phyloP scores from a whole-genome alignment of 2,329 filamentous ascomycete species.

The Torrubiella hemipterigena region DNA sequence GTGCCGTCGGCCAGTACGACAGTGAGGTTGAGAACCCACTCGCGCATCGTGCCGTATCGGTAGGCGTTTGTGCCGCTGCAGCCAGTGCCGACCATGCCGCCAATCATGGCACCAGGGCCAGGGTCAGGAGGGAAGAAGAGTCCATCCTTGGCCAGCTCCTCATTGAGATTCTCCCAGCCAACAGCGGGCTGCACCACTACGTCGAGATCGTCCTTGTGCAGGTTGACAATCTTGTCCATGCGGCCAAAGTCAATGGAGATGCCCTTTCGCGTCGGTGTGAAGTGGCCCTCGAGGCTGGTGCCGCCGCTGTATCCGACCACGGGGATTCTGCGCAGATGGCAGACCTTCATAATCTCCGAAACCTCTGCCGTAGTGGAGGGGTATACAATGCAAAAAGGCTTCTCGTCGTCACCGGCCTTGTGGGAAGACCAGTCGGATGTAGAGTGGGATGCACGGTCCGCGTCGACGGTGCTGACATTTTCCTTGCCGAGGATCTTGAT shows the following conservation, averaged over 20 bases:
- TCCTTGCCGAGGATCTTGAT: slow-evolving; percentile 50
- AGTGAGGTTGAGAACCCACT: slow-evolving; percentile 81
- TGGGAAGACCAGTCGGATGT: slow-evolving; percentile 54
- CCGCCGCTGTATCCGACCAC: slow-evolving; percentile 82
- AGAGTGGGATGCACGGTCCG: slow-evolving; percentile 44
- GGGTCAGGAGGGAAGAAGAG: slow-evolving; percentile 91
- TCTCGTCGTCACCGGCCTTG: slow-evolving; percentile 31
- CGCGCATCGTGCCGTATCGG: slow-evolving; percentile 87
- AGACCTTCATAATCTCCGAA: slow-evolving; percentile 78
- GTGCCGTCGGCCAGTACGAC: slow-evolving; percentile 87
- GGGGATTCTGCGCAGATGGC: slow-evolving; percentile 68
- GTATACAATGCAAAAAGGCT: slow-evolving; percentile 61
- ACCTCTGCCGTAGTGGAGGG: slow-evolving; percentile 73
- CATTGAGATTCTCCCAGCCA: slow-evolving; percentile 79
- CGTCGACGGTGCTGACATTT: slow-evolving; percentile 47
- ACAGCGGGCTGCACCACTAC: slow-evolving; percentile 70
- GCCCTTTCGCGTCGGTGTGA: slow-evolving; percentile 68
- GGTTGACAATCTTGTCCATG: slow-evolving; percentile 68
- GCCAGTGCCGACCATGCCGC: slow-evolving; percentile 70
- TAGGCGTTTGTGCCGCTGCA: slow-evolving; percentile 79
- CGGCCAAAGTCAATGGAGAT: slow-evolving; percentile 76
- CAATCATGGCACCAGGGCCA: slow-evolving; percentile 84
- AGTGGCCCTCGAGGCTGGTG: slow-evolving; percentile 83
- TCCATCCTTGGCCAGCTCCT: slow-evolving; percentile 57
- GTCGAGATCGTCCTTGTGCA: slow-evolving; percentile 70